Base-by-base conservation (phyloP, 257 asterid genomes). In the Hygrophila difformis region DNA sequence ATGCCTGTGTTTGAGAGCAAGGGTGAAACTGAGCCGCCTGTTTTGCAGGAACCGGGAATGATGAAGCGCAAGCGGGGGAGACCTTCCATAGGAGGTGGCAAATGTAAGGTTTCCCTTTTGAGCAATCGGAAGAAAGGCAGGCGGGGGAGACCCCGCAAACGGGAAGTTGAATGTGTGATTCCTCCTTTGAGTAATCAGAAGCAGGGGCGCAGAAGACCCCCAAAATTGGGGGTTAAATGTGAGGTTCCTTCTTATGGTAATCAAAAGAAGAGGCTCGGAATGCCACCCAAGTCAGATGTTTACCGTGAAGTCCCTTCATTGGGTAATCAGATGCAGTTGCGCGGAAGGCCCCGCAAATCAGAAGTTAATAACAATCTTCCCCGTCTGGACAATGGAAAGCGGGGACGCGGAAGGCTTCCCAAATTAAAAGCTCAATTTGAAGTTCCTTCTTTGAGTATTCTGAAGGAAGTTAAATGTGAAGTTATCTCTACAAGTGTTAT, bases 121-220 rank as follows among this genome's bases (percentile, higher is more conserved):
- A n/a, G n/a, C n/a, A n/a, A n/a, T n/a, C 31, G 8, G 31, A 5
- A 26, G 31, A 26, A 26, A 8, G 7, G 31, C 7, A 26, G 8
- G 31, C 31, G 31, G 31, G 31, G 31, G 31, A 26, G 31, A 8
- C 31, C 31, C 31, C 31, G 7, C 7, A 26, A 26, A 26, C 4
- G 7, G 1, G 8, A 26, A 26, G 31, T 26, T 26, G 8, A 26
- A 8, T 3, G 31, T 8, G 31, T 3, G 31, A 8, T 26, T 26
- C 7, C 8, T 5, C 4, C 31, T 26, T 26, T 26, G 31, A 26
- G 31, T 8, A 26, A 3, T 26, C 31, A 15, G 47, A 62, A 47
- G 33, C 56, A 43, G 21, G 41, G 35, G 43, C 60, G 44, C 16
- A 76, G 80, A 43, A 65, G 80, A 45, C 73, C 68, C 8, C 76